phyloP scores from a whole-genome alignment of 306 rosid genomes.

The Fagus sylvatica region DNA sequence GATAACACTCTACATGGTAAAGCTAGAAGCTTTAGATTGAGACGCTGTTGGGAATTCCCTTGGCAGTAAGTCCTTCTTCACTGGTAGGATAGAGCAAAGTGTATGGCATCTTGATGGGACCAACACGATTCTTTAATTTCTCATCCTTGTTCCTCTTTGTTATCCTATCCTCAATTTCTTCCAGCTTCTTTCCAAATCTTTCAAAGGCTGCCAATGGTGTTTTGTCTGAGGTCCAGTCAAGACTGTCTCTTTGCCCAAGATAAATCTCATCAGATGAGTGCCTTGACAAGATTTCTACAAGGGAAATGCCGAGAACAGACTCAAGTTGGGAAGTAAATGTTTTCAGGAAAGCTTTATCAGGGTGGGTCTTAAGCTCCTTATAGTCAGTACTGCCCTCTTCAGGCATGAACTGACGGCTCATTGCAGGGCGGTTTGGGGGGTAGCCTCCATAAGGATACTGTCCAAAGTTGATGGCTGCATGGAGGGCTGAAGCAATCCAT shows the following conservation, averaged over 20 bases:
- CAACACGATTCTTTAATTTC: conserved; percentile 45
- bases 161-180: conserved; percentile 42
- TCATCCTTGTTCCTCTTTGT: conserved; percentile 44
- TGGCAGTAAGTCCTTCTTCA: conserved; percentile 54
- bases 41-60: conserved; percentile 76
- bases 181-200: conserved; percentile 45
- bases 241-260: conserved; percentile 63
- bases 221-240: conserved; percentile 66
- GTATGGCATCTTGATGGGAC: conserved; percentile 65
- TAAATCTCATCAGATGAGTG: conserved; percentile 80
- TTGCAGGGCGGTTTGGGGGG: conserved; percentile 60
- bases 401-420: conserved; percentile 53
- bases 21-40: conserved; percentile 33
- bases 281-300: conserved; percentile 66
- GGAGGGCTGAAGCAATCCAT: conserved; percentile 74
- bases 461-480: conserved; percentile 81
- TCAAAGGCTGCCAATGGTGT: conserved; percentile 45
- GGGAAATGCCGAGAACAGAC: conserved; percentile 59
- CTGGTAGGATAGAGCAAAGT: conserved; percentile 61
- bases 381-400: conserved; percentile 49
- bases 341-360: conserved; percentile 62
- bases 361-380: conserved; percentile 49
- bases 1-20: background rate
- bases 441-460: conserved; percentile 77
- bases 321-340: conserved; percentile 50